phyloP scores from a whole-genome alignment of 2,329 filamentous ascomycete species.

The Colletotrichum endophyticum region DNA sequence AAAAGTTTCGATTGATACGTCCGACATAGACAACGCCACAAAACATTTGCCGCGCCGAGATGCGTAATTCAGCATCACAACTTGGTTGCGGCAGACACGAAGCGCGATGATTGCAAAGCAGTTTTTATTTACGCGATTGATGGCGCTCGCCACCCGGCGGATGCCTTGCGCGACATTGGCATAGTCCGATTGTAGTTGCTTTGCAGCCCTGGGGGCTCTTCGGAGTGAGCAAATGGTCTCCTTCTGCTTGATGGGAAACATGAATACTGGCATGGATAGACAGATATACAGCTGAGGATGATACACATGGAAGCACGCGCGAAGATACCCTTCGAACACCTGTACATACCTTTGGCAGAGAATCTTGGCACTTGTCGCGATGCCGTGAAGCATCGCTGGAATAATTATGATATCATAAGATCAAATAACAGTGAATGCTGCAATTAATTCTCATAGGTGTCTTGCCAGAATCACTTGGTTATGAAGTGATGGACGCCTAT shows the following conservation, averaged over 20 bases:
- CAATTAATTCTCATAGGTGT: accelerated
- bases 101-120: background rate
- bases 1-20: background rate
- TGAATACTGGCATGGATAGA: background rate
- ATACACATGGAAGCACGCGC: background rate
- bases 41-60: background rate
- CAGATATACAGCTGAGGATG: background rate
- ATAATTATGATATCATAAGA: background rate
- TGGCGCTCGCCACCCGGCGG: background rate
- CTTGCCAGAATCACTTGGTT: background rate
- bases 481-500: background rate
- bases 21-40: background rate
- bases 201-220: background rate
- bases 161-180: background rate
- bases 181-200: background rate
- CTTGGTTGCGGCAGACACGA: background rate
- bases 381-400: background rate
- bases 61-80: background rate
- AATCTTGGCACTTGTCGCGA: background rate
- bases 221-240: background rate
- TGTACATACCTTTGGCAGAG: background rate
- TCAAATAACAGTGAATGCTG: background rate
- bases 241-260: background rate
- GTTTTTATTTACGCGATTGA: background rate
- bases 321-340: background rate